Base-by-base conservation (phyloP, 805 yeast species). In the Saturnispora gosingensis region DNA sequence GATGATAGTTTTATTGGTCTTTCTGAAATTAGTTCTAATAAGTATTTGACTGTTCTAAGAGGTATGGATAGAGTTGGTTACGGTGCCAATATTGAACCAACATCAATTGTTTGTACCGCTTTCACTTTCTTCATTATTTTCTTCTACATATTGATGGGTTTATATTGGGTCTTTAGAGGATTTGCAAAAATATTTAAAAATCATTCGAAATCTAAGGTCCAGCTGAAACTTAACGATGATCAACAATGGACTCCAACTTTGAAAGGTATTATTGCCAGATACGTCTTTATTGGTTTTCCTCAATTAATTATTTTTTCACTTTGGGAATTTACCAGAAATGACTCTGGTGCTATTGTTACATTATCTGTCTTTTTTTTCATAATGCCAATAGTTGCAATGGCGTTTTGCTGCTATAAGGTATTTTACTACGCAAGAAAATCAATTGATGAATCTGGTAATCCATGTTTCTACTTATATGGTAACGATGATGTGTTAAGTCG, bases 261-360 rank as follows among this genome's bases (percentile, higher is more conserved):
- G 57, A 89, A 87, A 65, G 97, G 97, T 45, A 74, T 93, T 2
- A 58, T 90, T 49, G 75, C 87, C 57, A 78, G 95, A 65, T 85
- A 88, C 61, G 75, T 88, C 51, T 83, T 78, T 60, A 87, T 90
- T 63, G 97, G 95, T 0, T 88, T 87, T 67, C 81, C 95, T 3
- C 95, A 89, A 66, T 68, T 90, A 53, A 73, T 82, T 16, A 78
- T 89, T 49, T 74, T 90, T 53, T 82, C 96, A 10, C 72, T 89
- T 50, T 90, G 95, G 93, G 96, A 90, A 70, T 89, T 88, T 66
- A 79, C 84, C 7, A 76, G 75, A 60, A 70, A 76, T 49, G 97
- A 90, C 62, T 88, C 97, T 0, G 85, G 95, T 1, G 97, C 96
- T 0, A 88, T 90, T 30, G 80, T 90, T 53, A 89, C 88, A 5